Evolutionary conservation across 1,284 basidiomycete genomes (phyloP).

Genomic region (Athelia sp.): DNA sequence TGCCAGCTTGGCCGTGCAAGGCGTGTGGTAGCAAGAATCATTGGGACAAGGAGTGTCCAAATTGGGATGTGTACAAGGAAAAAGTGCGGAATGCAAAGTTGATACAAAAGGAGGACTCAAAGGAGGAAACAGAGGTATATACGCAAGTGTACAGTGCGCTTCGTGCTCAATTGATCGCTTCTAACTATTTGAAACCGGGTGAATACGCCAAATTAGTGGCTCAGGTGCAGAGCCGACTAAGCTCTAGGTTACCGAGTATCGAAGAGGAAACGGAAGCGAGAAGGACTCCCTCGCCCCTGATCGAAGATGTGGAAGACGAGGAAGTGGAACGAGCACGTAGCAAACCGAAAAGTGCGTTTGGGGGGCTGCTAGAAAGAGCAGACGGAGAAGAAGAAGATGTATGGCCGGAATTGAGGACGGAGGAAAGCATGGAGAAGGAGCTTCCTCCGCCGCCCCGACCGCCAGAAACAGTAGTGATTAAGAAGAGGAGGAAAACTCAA

Average conservation of each 20-base stretch:
- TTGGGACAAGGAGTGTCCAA: not conserved
- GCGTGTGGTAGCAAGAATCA: not conserved
- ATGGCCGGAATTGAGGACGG: not conserved
- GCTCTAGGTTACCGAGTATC: no score
- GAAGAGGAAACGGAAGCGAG: no score
- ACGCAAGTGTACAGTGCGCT: not conserved
- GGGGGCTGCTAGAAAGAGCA: not conserved
- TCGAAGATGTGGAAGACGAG: no score
- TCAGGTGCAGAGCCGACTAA: not conserved
- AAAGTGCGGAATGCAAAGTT: not conserved
- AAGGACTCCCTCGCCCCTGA: no score
- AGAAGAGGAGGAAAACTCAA: not conserved
- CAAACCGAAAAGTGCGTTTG: not conserved
- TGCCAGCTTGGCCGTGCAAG: not conserved
- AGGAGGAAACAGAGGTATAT: not conserved
- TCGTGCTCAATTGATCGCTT: not conserved
- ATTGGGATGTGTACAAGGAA: not conserved
- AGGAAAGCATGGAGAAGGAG: not conserved
- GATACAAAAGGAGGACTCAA: not conserved
- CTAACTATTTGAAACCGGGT: not conserved
- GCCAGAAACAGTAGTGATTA: not conserved
- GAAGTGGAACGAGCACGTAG: no score
- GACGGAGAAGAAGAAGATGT: not conserved
- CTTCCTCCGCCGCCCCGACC: not conserved
- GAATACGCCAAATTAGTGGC: not conserved